Evolutionary conservation across 495 filamentous ascomycete genomes (phyloP), one percentile per base, ranked within the genome.

Genomic region (Neurospora terricola): DNA sequence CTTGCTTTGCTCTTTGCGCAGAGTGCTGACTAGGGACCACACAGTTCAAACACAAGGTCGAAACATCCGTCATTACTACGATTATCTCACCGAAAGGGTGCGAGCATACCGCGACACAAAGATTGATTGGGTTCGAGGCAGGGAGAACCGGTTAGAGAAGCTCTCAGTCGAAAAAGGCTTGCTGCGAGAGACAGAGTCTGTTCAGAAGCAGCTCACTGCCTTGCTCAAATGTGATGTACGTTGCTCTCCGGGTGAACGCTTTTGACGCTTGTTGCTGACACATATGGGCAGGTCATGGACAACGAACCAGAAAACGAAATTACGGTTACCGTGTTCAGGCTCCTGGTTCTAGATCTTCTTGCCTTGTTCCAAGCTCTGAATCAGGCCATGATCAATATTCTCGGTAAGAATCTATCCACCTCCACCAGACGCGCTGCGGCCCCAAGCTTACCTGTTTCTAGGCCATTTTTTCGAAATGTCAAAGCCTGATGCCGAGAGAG

Each of bases 381-480:
- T 76, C 94, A 98, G 83, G 96, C 92, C 30, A 95, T 96, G 76
- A 98, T 99, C 83, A 99, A 97, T 81, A 93, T 99, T 73, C 87
- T 99, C 71, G 93, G 96, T 96, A 87, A 76, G 87, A 72, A 10
- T 4, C 27, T 38, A 45, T 66, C 37, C 7, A 68, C 38, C 0
- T 40, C 37, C 10, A 16, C 59, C n/a, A 12, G 39, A 16, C 30
- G 39, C 54, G 36, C 21, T 5, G n/a, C 12, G 36, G 10, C 14
- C 37, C 66, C 62, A 77, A 69, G 71, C 78, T 81, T 39, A 81
- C 62, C 11, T 34, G 23, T 9, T 62, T 30, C 34, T 72, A 97
- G 94, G 97, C 75, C 94, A 96, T 79, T 99, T 97, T 80, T 98
- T 99, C 76, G 96, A 99, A 82, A 95, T 99, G 93, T 97, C 96